These are phyloP conservation scores for Leccinum boreale DNA, from an alignment of 768 basidiomycete genomes.

Conservation along the genomic window DNA sequence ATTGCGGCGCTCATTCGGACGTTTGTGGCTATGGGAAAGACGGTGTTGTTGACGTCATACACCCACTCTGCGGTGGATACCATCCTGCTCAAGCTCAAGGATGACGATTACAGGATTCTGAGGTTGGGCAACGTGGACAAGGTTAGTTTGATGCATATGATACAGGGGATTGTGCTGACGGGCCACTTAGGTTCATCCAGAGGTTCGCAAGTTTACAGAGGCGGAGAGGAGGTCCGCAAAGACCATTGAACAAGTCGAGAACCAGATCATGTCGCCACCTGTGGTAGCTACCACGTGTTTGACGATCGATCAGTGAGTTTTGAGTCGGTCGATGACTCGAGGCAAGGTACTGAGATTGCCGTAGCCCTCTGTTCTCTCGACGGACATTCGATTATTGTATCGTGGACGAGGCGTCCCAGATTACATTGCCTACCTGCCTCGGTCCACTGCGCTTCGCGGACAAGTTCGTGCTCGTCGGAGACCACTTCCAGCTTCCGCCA, in stretches of 20 bases:
- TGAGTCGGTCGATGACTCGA: neutral
- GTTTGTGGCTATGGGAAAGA: slow-evolving; percentile 79
- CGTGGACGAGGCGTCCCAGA: slow-evolving; percentile 97
- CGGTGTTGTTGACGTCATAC: slow-evolving; percentile 85
- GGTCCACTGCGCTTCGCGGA: slow-evolving; percentile 90
- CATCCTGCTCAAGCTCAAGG: slow-evolving; percentile 80
- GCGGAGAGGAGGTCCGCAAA: slow-evolving; percentile 50
- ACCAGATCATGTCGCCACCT: slow-evolving; percentile 79
- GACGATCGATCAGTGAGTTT: slow-evolving; percentile 85
- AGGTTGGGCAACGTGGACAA: slow-evolving; percentile 91
- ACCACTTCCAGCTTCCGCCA: slow-evolving; percentile 96
- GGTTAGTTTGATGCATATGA: slow-evolving; percentile 39
- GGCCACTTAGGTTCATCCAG: slow-evolving; percentile 70
- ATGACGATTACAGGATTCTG: slow-evolving; percentile 70
- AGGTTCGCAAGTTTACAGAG: slow-evolving; percentile 69
- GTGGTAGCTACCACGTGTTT: slow-evolving; percentile 97
- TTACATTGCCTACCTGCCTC: slow-evolving; percentile 91
- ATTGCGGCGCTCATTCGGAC: slow-evolving; percentile 83
- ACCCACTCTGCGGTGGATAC: slow-evolving; percentile 99
- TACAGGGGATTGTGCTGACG: neutral
- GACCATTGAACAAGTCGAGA: slow-evolving; percentile 80
- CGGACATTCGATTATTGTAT: slow-evolving; percentile 95
- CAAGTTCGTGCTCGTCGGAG: slow-evolving; percentile 92
- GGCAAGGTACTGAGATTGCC: slow-evolving; percentile 4
- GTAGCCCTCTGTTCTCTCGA: slow-evolving; percentile 78